Percentiles rank a stretch among this genome's conserved stretches.
Conservation (phyloP, 306 rosid genomes). For the Glycine tomentella region DNA sequence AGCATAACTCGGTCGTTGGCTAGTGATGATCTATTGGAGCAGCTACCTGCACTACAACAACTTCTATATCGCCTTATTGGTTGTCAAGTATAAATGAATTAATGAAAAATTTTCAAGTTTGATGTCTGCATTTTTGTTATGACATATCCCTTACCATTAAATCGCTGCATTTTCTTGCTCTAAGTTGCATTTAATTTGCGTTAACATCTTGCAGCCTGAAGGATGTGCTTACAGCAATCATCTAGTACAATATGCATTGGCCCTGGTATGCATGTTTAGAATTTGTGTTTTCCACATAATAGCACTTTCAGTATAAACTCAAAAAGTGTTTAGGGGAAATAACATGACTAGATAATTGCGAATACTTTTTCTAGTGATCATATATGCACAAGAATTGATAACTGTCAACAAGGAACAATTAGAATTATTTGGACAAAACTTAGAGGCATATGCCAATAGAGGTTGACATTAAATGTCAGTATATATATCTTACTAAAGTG, state of each 20-base stretch:
- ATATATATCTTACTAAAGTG: too few relatives aligned
- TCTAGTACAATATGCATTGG: conserved; percentile 90
- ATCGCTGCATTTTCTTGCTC: not conserved
- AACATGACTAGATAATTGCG: conserved; percentile 5
- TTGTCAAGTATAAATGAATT: conserved; percentile 69
- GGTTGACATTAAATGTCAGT: too few relatives aligned
- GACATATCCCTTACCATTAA: not conserved
- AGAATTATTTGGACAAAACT: not conserved
- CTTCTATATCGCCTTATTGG: conserved; percentile 85
- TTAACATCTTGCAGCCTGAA: conserved; percentile 81
- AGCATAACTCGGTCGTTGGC: conserved; percentile 72
- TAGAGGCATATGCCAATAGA: too few relatives aligned
- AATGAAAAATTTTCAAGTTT: not conserved
- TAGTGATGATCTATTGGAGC: conserved; percentile 73
- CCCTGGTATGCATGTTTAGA: conserved; percentile 70
- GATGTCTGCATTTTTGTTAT: not conserved
- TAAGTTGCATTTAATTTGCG: conserved; percentile 39
- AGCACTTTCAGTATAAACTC: conserved; percentile 8
- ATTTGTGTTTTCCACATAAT: conserved; percentile 1
- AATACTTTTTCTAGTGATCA: not conserved
- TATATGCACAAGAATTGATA: not conserved
- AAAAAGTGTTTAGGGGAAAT: not conserved
- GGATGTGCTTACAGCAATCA: conserved; percentile 83
- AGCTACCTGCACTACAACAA: conserved; percentile 90
- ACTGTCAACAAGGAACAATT: not conserved